These are phyloP conservation scores for Gaeumannomyces tritici DNA, from an alignment of 2,329 filamentous ascomycete species.

Conservation along the genomic window DNA sequence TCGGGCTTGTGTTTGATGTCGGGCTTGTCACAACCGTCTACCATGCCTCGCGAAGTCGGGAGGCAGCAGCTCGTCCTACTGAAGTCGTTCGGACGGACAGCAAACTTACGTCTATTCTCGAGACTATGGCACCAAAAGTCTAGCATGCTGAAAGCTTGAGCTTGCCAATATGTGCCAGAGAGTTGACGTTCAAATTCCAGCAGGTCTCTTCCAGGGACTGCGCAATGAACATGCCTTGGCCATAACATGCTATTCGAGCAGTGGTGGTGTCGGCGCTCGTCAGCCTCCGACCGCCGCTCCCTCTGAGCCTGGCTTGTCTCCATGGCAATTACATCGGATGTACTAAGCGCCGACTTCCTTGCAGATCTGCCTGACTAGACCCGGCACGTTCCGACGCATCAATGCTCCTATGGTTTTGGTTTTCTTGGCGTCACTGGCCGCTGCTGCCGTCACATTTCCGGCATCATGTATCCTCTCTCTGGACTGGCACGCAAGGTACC, in stretches of 20 bases:
- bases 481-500: not conserved
- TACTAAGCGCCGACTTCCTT: not conserved
- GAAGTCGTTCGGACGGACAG: not conserved
- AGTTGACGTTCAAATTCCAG: not conserved
- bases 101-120: not conserved
- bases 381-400: not conserved
- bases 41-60: not conserved
- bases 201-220: not conserved
- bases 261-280: not conserved
- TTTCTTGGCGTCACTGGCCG: not conserved
- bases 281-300: not conserved
- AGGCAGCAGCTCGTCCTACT: not conserved
- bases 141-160: no score
- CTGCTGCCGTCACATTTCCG: not conserved
- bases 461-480: not conserved
- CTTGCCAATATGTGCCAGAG: not conserved
- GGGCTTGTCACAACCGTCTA: no score
- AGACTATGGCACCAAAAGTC: not conserved
- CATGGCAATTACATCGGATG: not conserved
- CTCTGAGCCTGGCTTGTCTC: not conserved
- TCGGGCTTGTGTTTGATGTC: no score
- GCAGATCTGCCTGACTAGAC: not conserved
- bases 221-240: not conserved
- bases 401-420: not conserved
- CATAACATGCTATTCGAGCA: not conserved